Evolutionary conservation across 2,329 filamentous ascomycete species (phyloP), one percentile per base, ranked within the genome.

Genomic region (Cercospora zeae-maydis): DNA sequence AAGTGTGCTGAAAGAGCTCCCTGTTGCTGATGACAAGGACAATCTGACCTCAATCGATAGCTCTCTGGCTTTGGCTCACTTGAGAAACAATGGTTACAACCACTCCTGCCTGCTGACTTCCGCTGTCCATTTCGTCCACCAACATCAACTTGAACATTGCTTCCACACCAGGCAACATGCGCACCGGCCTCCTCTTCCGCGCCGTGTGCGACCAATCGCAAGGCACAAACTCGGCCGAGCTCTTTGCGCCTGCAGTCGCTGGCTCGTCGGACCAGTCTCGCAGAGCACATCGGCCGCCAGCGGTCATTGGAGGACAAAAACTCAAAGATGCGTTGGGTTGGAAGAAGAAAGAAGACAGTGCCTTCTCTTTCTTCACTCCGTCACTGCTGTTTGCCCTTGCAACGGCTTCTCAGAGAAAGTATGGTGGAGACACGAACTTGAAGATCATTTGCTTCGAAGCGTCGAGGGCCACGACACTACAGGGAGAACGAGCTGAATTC

Each of bases 341-440:
- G 58, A 60, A 56, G 16, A 62, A 57, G 34, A 47, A 33, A 14
- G 27, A 31, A 19, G 31, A 36, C 13, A 62, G 52, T 36, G 21
- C 52, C 56, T 62, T 64, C 52, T 31, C 59, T 0, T 64, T 64
- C 56, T 64, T 56, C 34, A 63, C 64, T 9, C 42, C 62, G 7
- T 66, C 64, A 11, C 51, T 66, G 21, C 49, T 59, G 16, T 63
- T 66, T 33, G 62, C 64, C 2, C 21, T 64, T 4, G 55, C 59
- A 21, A 34, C 61, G 14, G 64, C 62, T 3, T 57, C 45, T 10
- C 53, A 49, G 27, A 51, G 59, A 3, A 56, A 62, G 11, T 33
- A 42, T 4, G 11, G 42, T 8, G 42, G 55, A 4, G 58, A 64
- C 14, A 39, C 31, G 13, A 62, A 63, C 7, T 30, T 64, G 34